A percentile compares a stretch with the other conserved stretches of the same genome.
phyloP scores from a whole-genome alignment of 352 stramenopile species.

The Globisporangium nagaii region DNA sequence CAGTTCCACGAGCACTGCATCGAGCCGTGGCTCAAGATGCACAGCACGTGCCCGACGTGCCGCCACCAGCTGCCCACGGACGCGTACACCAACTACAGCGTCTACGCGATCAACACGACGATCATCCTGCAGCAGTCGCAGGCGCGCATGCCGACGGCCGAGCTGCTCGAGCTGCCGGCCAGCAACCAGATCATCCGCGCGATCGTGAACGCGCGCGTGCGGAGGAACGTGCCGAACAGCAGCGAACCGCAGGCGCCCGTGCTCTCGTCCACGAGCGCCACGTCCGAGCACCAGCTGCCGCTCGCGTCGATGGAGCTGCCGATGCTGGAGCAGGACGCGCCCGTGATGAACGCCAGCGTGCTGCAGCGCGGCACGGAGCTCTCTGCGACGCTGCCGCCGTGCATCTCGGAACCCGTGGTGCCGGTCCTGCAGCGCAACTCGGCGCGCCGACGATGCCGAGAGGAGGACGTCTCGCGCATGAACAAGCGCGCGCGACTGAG shows the following conservation, averaged over 20 bases:
- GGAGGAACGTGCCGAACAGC: slow-evolving; percentile 35
- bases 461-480: slow-evolving; percentile 29
- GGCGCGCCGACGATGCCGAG: slow-evolving; percentile 49
- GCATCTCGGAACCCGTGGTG: slow-evolving; percentile 62
- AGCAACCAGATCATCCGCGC: slow-evolving; percentile 85
- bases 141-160: slow-evolving; percentile 60
- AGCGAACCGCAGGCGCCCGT: not conserved
- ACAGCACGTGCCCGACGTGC: slow-evolving; percentile 82
- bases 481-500: slow-evolving; percentile 58
- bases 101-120: slow-evolving; percentile 88
- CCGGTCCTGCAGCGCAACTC: slow-evolving; percentile 66
- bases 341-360: slow-evolving; percentile 78
- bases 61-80: slow-evolving; percentile 77
- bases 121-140: slow-evolving; percentile 86
- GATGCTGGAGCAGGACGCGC: slow-evolving; percentile 40
- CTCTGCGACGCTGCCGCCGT: slow-evolving; percentile 36
- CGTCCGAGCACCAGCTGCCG: slow-evolving; percentile 16
- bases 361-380: slow-evolving; percentile 47
- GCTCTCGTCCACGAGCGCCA: not conserved
- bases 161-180: slow-evolving; percentile 74
- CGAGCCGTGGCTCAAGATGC: slow-evolving; percentile 83
- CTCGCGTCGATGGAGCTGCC: slow-evolving; percentile 38
- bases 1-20: slow-evolving; percentile 80
- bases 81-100: slow-evolving; percentile 80
- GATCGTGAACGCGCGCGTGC: slow-evolving; percentile 80